These are phyloP conservation scores for Rhizopogon rudus DNA, from an alignment of 768 basidiomycete genomes.

Conservation along the genomic window DNA sequence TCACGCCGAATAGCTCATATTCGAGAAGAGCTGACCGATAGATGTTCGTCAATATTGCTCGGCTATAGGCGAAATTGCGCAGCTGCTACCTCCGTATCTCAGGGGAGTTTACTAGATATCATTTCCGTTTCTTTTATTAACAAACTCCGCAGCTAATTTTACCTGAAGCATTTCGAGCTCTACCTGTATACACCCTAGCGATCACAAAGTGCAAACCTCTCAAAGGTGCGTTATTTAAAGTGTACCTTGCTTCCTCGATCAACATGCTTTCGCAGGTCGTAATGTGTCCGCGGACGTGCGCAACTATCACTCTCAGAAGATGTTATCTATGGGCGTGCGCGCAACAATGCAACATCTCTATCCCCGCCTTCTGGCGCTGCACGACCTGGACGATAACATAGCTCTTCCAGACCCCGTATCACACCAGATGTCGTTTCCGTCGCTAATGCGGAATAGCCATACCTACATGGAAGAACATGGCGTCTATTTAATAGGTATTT, in stretches of 20 bases:
- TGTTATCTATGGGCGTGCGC: constrained; percentile 67
- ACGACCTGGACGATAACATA: constrained; percentile 69
- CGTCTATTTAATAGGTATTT: constrained; percentile 85
- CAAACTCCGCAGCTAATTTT: constrained; percentile 67
- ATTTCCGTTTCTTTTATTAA: constrained; percentile 6
- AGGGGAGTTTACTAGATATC: constrained; percentile 44
- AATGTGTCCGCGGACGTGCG: constrained; percentile 93
- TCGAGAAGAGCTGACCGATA: constrained; percentile 79
- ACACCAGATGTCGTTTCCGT: constrained; percentile 62
- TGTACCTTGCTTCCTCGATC: constrained; percentile 1
- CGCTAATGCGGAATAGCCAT: constrained; percentile 78
- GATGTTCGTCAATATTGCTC: constrained; percentile 73
- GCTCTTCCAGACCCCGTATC: constrained; percentile 61
- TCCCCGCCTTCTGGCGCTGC: constrained; percentile 82
- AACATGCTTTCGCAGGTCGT: constrained; percentile 45
- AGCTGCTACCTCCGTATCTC: constrained; percentile 65
- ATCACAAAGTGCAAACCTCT: constrained; percentile 87
- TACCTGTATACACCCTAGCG: constrained; percentile 77
- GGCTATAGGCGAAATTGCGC: constrained; percentile 91
- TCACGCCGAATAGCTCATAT: constrained; percentile 65
- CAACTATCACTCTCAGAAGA: constrained; percentile 74
- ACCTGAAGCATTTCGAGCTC: constrained; percentile 85
- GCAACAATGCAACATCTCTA: constrained; percentile 77
- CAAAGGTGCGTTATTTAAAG: constrained; percentile 59
- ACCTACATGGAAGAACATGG: constrained; percentile 87